Evolutionary conservation across 2,329 filamentous ascomycete genomes (phyloP), one percentile per base, ranked within the genome.

Genomic region (Magnaporthiopsis poae): DNA sequence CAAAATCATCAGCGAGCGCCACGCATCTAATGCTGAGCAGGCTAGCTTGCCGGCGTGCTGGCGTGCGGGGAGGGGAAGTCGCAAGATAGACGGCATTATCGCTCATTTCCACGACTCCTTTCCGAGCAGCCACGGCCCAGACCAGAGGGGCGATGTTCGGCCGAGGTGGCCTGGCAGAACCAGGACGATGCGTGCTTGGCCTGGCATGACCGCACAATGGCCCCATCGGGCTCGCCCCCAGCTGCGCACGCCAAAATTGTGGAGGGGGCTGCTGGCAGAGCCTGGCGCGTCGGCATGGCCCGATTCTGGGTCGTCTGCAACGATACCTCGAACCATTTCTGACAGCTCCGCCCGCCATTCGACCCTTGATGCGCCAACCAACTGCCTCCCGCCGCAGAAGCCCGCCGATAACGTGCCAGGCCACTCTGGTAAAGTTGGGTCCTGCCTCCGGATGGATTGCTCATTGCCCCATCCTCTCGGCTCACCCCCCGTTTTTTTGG

Each of bases 311-410:
- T 63, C 67, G 62, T 69, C 69, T 67, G 66, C 70, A 67, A 69
- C 66, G 67, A 46, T 64, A 61, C 67, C 74, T 75, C 74, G 73
- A 71, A 67, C 74, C 73, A 75, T 74, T 74, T 74, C 69, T 69
- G 69, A 68, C 69, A 69, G 69, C 71, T 71, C 68, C 70, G 71
- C 69, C 68, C 66, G 64, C 67, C 59, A 68, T 25, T 36, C 21
- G 33, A 61, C 25, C 39, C 25, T 29, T 27, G 33, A 60, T 61
- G 60, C 60, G 59, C 59, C 35, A 27, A 61, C 29, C 33, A 46
- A 63, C 36, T 63, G 33, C 27, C 59, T 60, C 21, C 59, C n/a
- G 25, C 15, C 61, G 21, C 65, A 31, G 4, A 31, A 33, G 39
- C 36, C 25, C 60, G 36, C 60, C 52, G 60, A 62, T 71, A 70